Evolutionary conservation across 2,329 filamentous ascomycete species (phyloP).

Genomic region (Ophiostoma australiae): DNA sequence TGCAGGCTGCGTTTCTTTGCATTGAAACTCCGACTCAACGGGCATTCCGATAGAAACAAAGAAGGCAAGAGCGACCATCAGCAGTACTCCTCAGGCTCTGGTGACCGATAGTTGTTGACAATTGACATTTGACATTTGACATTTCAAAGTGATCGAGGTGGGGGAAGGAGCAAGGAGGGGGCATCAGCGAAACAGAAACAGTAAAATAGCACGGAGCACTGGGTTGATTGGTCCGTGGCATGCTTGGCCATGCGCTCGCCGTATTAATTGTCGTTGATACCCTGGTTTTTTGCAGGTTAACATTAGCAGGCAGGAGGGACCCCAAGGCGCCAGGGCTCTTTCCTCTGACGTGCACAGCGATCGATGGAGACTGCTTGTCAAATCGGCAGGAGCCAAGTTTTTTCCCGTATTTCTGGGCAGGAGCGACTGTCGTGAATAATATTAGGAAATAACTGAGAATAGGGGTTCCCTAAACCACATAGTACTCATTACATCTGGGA

Average conservation of each 20-base stretch:
- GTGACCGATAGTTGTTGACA: no score
- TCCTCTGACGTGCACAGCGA: background rate
- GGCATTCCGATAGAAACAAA: background rate
- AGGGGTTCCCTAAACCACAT: background rate
- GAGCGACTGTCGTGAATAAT: background rate
- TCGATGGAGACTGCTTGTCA: background rate
- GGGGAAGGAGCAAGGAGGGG: slow-evolving; percentile 4
- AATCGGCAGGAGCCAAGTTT: background rate
- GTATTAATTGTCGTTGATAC: background rate
- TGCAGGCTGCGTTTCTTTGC: background rate
- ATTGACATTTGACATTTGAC: background rate
- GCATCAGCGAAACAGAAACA: slow-evolving; percentile 2
- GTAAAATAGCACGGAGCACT: background rate
- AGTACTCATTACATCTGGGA: background rate
- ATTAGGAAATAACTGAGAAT: background rate
- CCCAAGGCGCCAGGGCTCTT: background rate
- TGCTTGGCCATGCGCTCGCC: background rate
- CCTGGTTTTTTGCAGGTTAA: background rate
- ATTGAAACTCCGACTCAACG: background rate
- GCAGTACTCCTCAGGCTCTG: background rate
- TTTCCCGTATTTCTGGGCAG: background rate
- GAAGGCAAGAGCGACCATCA: background rate
- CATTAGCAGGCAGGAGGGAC: background rate
- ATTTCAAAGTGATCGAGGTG: background rate
- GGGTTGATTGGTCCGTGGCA: background rate